Evolutionary conservation across 345 rosid species (phyloP).

Genomic region (Aquilaria yunnanensis): DNA sequence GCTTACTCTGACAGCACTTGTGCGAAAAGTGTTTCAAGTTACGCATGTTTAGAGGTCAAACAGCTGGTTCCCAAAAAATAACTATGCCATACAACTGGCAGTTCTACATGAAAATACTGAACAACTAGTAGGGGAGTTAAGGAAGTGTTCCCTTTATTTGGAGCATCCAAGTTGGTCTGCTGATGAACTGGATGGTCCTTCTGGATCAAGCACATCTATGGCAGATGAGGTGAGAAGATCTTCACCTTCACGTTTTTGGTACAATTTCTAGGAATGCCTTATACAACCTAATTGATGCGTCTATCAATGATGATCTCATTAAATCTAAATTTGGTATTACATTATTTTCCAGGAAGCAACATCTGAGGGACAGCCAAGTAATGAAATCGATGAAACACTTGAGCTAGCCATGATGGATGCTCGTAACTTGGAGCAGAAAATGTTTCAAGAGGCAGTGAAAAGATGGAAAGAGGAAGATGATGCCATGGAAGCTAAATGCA

Average conservation of each 20-base stretch:
- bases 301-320: neutral
- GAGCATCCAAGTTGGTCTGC: conserved; percentile 32
- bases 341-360: conserved; percentile 40
- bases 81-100: conserved; percentile 42
- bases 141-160: conserved; percentile 19
- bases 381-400: conserved; percentile 27
- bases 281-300: neutral
- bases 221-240: conserved; percentile 41
- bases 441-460: conserved; percentile 36
- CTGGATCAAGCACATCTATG: conserved; percentile 16
- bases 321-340: neutral
- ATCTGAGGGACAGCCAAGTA: conserved; percentile 26
- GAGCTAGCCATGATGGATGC: conserved; percentile 35
- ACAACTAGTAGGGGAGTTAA: conserved; percentile 27
- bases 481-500: conserved; percentile 64
- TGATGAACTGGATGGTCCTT: conserved; percentile 32
- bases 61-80: conserved; percentile 25
- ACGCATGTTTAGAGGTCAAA: conserved; percentile 14
- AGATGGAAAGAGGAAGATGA: conserved; percentile 60
- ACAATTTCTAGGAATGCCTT: neutral
- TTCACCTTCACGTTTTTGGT: conserved; percentile 11
- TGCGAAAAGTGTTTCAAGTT: conserved; percentile 13
- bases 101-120: conserved; percentile 41
- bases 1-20: conserved; percentile 12
- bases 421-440: conserved; percentile 31